phyloP scores from a whole-genome alignment of 2,329 filamentous ascomycete genomes.

The Fusarium poae region DNA sequence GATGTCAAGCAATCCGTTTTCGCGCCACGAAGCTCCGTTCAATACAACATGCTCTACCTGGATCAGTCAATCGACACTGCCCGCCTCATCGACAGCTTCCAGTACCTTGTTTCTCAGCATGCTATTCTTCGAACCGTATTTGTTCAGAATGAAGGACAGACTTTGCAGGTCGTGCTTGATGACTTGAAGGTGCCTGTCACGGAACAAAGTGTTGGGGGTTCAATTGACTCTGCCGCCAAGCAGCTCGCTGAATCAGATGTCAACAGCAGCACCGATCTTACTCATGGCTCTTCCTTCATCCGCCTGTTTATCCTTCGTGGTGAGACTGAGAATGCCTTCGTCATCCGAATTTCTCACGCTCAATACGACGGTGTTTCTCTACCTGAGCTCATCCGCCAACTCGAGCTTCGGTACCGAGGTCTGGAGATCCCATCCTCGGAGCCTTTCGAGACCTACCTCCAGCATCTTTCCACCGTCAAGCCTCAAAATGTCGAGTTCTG shows the following conservation, averaged over 20 bases:
- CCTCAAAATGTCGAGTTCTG: constrained; percentile 36
- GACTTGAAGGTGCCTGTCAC: constrained; percentile 37
- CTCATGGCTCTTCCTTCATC: constrained; percentile 35
- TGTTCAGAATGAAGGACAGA: constrained; percentile 27
- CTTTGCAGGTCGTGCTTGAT: constrained; percentile 43
- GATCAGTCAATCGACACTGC: constrained; percentile 41
- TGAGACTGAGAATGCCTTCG: constrained; percentile 38
- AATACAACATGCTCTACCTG: constrained; percentile 50
- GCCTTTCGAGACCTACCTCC: constrained; percentile 40
- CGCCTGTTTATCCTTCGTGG: constrained; percentile 40
- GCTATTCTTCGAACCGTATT: constrained; percentile 48
- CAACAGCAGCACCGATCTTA: constrained; percentile 24
- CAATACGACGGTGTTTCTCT: constrained; percentile 65
- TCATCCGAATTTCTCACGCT: constrained; percentile 60
- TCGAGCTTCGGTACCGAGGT: constrained; percentile 57
- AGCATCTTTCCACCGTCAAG: constrained; percentile 18
- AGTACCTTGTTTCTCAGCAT: constrained; percentile 42
- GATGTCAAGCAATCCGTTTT: constrained; percentile 44
- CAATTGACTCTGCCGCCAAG: constrained; percentile 38
- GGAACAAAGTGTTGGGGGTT: constrained; percentile 6
- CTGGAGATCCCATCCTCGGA: constrained; percentile 33
- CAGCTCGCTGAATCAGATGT: constrained; percentile 35
- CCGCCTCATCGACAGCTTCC: constrained; percentile 40
- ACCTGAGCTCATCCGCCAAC: constrained; percentile 57
- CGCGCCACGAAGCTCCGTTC: constrained; percentile 43